These are phyloP conservation scores for Colletotrichum orbiculare DNA, from an alignment of 2,329 filamentous ascomycete species.

Conservation along the genomic window DNA sequence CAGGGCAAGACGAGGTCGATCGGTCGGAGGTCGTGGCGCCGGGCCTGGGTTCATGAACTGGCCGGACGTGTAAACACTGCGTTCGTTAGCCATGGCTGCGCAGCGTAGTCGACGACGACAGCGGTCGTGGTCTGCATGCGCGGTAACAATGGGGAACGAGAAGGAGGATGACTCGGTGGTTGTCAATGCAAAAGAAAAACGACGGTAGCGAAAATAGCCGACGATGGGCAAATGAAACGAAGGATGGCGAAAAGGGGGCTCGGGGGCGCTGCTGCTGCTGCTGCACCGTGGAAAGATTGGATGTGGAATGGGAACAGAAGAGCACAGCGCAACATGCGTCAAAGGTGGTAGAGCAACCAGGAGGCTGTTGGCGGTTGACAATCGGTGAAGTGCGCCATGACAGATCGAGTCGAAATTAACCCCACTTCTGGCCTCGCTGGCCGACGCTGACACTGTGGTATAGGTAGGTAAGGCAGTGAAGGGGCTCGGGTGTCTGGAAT, in stretches of 20 bases:
- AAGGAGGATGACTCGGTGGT: constrained; percentile 7
- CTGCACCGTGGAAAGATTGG: constrained; percentile 5
- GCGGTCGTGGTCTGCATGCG: constrained; percentile 30
- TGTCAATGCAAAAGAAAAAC: constrained; percentile 11
- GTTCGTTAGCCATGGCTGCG: constrained; percentile 43
- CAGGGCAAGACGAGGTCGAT: constrained; percentile 83
- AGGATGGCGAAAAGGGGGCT: constrained; percentile 24
- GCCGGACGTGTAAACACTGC: constrained; percentile 67
- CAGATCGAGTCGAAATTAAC: constrained; percentile 38
- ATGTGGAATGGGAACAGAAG: constrained; percentile 32
- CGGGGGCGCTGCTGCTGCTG: background rate
- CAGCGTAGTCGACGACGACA: constrained; percentile 26
- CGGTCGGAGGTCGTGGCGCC: constrained; percentile 87
- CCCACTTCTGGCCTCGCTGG: constrained; percentile 41
- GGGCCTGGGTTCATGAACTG: constrained; percentile 98
- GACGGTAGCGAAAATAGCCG: background rate
- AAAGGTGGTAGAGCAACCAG: constrained; percentile 12
- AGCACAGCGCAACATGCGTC: no score
- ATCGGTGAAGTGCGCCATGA: constrained; percentile 32
- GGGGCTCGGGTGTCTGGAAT: background rate
- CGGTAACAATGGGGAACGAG: constrained; percentile 6
- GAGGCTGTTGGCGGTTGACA: constrained; percentile 35
- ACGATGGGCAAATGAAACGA: constrained; percentile 11
- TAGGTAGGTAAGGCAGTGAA: background rate
- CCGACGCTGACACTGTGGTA: constrained; percentile 19